These are phyloP conservation scores for Ochromonas danica DNA, from an alignment of 108 stramenopile species.

Conservation along the genomic window DNA sequence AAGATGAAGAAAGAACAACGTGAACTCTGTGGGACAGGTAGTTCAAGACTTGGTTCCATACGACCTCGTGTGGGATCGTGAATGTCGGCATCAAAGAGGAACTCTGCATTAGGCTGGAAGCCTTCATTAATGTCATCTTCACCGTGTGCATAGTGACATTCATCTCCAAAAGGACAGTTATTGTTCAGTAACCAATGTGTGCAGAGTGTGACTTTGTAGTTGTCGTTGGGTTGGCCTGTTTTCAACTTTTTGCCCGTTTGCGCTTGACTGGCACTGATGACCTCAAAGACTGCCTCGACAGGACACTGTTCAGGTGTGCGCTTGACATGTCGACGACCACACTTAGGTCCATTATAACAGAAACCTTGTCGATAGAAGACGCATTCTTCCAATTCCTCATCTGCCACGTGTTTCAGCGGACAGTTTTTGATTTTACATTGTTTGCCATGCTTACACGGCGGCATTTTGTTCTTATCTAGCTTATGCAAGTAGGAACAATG, in stretches of 20 bases:
- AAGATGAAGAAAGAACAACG: neutral
- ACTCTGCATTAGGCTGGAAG: neutral
- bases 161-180: constrained; percentile 12
- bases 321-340: constrained; percentile 18
- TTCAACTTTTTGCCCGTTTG: constrained; percentile 24
- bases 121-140: constrained; percentile 32
- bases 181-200: constrained; percentile 20
- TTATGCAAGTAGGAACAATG: constrained; percentile 20
- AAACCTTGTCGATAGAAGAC: constrained; percentile 23
- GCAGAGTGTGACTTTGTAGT: constrained; percentile 32
- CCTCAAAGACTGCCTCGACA: neutral
- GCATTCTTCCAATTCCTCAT: constrained; percentile 34
- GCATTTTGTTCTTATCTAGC: constrained; percentile 33
- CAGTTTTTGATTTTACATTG: constrained; percentile 34
- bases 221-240: constrained; percentile 19
- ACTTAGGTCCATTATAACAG: constrained; percentile 31
- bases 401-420: constrained; percentile 32
- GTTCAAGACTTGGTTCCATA: neutral
- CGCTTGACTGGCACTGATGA: neutral
- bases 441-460: constrained; percentile 34
- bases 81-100: neutral
- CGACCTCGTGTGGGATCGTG: constrained; percentile 1
- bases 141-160: constrained; percentile 29
- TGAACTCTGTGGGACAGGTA: neutral
- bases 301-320: constrained; percentile 29